phyloP scores from a whole-genome alignment of 176 grass and related monocot species.

The Eragrostis curvula region DNA sequence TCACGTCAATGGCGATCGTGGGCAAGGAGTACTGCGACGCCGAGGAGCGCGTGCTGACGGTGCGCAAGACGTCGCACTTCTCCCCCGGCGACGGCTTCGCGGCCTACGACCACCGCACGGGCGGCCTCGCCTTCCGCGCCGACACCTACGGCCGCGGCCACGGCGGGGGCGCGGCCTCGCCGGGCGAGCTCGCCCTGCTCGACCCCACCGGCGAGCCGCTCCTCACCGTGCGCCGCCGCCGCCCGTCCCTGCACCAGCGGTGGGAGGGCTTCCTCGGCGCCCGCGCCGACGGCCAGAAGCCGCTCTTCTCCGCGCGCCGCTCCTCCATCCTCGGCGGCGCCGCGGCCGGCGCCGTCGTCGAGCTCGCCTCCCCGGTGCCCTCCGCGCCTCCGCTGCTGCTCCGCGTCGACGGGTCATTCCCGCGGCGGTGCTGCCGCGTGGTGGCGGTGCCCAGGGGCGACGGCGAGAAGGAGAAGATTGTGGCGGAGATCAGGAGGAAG shows the following conservation, averaged over 20 bases:
- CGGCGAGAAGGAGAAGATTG: slow-evolving; percentile 34
- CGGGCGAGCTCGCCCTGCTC: slow-evolving; percentile 75
- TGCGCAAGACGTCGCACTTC: slow-evolving; percentile 94
- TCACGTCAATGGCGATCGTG: slow-evolving; percentile 47
- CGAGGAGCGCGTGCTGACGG: slow-evolving; percentile 78
- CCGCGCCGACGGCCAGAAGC: slow-evolving; percentile 66
- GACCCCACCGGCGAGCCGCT: slow-evolving; percentile 71
- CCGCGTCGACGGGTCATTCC: slow-evolving; percentile 86
- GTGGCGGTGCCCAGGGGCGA: slow-evolving; percentile 38
- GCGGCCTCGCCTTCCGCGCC: slow-evolving; percentile 75
- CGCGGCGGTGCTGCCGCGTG: slow-evolving; percentile 78
- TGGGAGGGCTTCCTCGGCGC: slow-evolving; percentile 92
- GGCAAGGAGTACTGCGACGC: slow-evolving; percentile 71
- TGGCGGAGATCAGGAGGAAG: slow-evolving; percentile 83
- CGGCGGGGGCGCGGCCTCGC: slow-evolving; percentile 46
- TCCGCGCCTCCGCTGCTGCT: slow-evolving; percentile 46
- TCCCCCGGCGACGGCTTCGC: slow-evolving; percentile 83
- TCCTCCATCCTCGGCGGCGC: slow-evolving; percentile 78
- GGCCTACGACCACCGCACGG: slow-evolving; percentile 82
- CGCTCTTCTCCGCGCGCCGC: slow-evolving; percentile 76
- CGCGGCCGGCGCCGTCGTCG: slow-evolving; percentile 59
- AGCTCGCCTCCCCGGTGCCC: slow-evolving; percentile 12
- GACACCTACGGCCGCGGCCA: slow-evolving; percentile 73
- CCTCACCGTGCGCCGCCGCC: slow-evolving; percentile 79
- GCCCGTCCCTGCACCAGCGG: slow-evolving; percentile 84